Percentiles rank a stretch among this genome's conserved stretches.
Evolutionary conservation across 2,329 filamentous ascomycete genomes (phyloP).

Genomic region (Sporothrix variecibatus): DNA sequence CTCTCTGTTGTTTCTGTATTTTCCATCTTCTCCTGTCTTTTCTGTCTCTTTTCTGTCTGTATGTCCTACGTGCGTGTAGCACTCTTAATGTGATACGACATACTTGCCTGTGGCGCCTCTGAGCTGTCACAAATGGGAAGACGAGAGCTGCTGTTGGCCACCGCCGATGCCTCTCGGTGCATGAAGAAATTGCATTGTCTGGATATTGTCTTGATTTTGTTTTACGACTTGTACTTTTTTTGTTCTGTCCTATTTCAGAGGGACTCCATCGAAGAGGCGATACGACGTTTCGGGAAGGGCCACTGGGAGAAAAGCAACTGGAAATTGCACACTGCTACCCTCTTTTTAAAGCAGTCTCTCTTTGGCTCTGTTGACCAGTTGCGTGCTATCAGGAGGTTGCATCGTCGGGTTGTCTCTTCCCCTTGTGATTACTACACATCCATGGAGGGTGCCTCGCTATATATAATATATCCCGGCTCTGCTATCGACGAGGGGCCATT

Average conservation of each 20-base stretch:
- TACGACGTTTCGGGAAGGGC: not conserved
- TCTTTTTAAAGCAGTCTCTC: not conserved
- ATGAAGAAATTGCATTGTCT: not conserved
- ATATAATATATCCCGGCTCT: not conserved
- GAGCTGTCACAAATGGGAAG: not conserved
- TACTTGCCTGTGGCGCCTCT: not conserved
- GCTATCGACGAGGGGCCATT: not conserved
- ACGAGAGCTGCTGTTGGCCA: not conserved
- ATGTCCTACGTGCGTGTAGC: not conserved
- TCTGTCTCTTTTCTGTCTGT: not conserved
- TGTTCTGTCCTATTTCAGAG: not conserved
- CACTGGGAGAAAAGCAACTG: not conserved
- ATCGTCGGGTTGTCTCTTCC: not conserved
- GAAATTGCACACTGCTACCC: slow-evolving; percentile 7
- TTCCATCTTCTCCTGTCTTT: not conserved
- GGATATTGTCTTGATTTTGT: not conserved
- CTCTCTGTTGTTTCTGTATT: not conserved
- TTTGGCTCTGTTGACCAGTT: not conserved
- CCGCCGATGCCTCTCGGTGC: not conserved
- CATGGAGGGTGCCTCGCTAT: not conserved
- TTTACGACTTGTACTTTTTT: not conserved
- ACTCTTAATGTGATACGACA: not conserved
- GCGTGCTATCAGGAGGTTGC: slow-evolving; percentile 3
- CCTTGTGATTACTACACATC: not conserved
- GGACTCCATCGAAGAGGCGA: not conserved